phyloP scores from a whole-genome alignment of 805 yeast genomes.

The Komagataella pastoris region DNA sequence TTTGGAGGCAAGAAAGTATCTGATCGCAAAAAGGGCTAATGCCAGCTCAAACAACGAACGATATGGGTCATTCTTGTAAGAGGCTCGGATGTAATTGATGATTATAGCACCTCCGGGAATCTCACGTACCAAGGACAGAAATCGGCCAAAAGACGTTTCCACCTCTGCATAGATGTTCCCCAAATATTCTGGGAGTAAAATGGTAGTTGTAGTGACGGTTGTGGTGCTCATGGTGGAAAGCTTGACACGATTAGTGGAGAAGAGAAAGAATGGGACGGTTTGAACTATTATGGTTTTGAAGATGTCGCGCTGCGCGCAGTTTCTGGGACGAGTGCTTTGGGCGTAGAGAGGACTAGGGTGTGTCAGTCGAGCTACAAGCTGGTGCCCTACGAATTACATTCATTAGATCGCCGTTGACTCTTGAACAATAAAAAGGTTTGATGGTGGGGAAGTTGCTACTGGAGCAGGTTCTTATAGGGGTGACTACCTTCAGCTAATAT shows the following conservation, averaged over 20 bases:
- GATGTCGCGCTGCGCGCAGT: background rate
- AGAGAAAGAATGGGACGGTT: background rate
- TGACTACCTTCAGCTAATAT: background rate
- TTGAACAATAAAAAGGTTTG: background rate
- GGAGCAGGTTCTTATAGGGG: background rate
- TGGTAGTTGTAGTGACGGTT: constrained; percentile 5
- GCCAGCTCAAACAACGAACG: constrained; percentile 73
- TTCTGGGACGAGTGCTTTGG: background rate
- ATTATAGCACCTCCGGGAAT: constrained; percentile 47
- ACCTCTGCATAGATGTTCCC: constrained; percentile 3
- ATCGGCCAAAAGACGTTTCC: background rate
- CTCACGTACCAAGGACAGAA: constrained; percentile 1
- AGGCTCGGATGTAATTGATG: constrained; percentile 63
- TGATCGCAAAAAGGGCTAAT: constrained; percentile 67
- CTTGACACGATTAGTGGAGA: background rate
- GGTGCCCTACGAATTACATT: background rate
- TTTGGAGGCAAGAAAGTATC: constrained; percentile 70
- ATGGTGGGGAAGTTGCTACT: background rate
- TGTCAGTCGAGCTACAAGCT: background rate
- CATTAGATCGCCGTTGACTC: too few species aligned
- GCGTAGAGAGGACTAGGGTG: background rate
- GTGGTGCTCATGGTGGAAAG: constrained; percentile 1
- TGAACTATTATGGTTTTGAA: background rate
- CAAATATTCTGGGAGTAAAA: constrained; percentile 6
- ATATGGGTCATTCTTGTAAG: constrained; percentile 89